Conservation (phyloP, 2,329 filamentous ascomycete species). For the Talaromyces sp. region DNA sequence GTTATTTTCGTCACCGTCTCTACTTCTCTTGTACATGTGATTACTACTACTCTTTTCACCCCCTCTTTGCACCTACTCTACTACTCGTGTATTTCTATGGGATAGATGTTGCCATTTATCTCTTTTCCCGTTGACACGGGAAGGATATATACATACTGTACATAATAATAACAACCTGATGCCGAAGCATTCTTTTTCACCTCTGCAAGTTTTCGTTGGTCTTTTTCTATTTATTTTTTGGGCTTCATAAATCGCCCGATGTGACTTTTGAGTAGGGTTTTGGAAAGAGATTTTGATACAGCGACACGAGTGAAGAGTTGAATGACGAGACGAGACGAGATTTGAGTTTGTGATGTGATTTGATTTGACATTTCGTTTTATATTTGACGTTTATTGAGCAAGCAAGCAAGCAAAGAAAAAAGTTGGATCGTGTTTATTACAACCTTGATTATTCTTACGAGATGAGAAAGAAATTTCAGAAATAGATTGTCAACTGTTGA, state of each 20-base stretch:
- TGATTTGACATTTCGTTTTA: neutral
- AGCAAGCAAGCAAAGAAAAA: neutral
- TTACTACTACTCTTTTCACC: constrained; percentile 7
- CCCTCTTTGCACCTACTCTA: neutral
- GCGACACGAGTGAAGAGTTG: neutral
- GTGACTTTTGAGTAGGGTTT: neutral
- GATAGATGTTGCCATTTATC: neutral
- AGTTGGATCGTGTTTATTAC: neutral
- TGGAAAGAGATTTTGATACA: neutral
- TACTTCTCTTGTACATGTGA: constrained; percentile 9
- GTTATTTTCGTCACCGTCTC: neutral
- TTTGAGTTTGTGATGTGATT: neutral
- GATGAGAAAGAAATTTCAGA: neutral
- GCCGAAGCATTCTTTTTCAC: neutral
- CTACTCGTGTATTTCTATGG: neutral
- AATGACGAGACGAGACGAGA: neutral
- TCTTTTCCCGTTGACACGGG: neutral
- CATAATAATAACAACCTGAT: neutral
- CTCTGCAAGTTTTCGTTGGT: neutral
- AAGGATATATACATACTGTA: neutral
- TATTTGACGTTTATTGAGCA: neutral
- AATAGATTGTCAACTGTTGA: neutral
- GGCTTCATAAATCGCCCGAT: neutral
- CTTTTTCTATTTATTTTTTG: neutral
- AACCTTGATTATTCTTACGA: neutral